These are phyloP conservation scores for Rhizophagus clarus DNA, from an alignment of 192 early-diverging fungal genomes.

Conservation along the genomic window DNA sequence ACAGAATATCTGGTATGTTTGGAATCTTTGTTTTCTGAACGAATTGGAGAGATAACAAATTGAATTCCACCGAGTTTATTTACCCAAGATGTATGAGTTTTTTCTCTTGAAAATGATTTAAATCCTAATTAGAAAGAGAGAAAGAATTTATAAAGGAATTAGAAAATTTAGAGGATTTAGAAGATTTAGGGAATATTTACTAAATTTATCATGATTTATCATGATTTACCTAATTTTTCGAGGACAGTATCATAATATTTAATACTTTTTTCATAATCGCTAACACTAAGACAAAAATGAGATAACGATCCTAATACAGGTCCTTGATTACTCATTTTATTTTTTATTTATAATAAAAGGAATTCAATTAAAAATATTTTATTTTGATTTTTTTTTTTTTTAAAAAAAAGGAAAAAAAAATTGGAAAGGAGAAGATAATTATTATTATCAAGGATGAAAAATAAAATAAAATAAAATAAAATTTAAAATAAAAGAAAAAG, in stretches of 20 bases:
- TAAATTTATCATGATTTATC: background rate
- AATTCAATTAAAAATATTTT: no score
- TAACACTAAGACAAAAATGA: background rate
- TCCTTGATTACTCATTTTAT: background rate
- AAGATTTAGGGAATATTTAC: background rate
- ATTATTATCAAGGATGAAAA: no score
- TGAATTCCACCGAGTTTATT: background rate
- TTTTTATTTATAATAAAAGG: background rate
- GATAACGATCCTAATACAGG: background rate
- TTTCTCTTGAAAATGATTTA: background rate
- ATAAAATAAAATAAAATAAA: no score
- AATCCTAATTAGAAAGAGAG: background rate
- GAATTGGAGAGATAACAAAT: background rate
- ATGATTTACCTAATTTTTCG: background rate
- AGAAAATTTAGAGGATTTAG: background rate
- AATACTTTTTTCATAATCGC: background rate
- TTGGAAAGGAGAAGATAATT: no score
- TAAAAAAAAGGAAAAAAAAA: no score
- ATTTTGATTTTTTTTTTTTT: no score
- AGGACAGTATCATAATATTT: constrained; percentile 10
- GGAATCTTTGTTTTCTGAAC: background rate
- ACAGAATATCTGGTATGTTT: constrained; percentile 1
- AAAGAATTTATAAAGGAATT: no score
- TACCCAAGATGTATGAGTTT: background rate
- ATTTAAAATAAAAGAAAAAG: background rate